phyloP scores from a whole-genome alignment of 176 grass and related monocot species.

The Melocanna baccifera region DNA sequence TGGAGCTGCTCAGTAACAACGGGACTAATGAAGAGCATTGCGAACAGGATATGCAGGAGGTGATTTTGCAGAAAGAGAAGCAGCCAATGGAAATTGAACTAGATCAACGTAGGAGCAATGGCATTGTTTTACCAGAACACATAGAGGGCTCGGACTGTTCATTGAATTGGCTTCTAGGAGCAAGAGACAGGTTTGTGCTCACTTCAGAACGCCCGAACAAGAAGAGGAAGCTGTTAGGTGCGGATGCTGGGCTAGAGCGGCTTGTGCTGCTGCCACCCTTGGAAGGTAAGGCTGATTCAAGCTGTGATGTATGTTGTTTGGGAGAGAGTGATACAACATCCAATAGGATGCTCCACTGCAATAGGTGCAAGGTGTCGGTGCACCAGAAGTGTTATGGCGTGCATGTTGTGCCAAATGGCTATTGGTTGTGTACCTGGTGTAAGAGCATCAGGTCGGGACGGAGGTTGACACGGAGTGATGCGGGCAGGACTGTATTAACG shows the following conservation, averaged over 20 bases:
- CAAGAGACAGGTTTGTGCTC: slow-evolving; percentile 58
- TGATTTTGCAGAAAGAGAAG: slow-evolving; percentile 37
- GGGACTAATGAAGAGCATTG: slow-evolving; percentile 16
- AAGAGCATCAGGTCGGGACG: slow-evolving; percentile 35
- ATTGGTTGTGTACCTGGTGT: slow-evolving; percentile 74
- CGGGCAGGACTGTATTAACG: slow-evolving; percentile 17
- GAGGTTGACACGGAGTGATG: slow-evolving; percentile 43
- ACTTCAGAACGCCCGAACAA: slow-evolving; percentile 92
- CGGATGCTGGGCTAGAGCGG: slow-evolving; percentile 71
- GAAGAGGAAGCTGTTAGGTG: slow-evolving; percentile 88
- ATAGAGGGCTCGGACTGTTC: background rate
- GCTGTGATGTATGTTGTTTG: slow-evolving; percentile 72
- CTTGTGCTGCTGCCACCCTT: slow-evolving; percentile 57
- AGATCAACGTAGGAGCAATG: slow-evolving; percentile 21
- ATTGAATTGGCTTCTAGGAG: slow-evolving; percentile 53
- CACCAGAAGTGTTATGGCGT: slow-evolving; percentile 99
- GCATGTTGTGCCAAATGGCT: slow-evolving; percentile 48
- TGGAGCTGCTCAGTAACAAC: slow-evolving; percentile 14
- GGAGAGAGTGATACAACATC: slow-evolving; percentile 37
- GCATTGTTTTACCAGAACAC: background rate
- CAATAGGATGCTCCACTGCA: slow-evolving; percentile 77
- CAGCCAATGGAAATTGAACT: slow-evolving; percentile 33
- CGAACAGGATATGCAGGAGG: slow-evolving; percentile 41
- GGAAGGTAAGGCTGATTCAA: slow-evolving; percentile 32
- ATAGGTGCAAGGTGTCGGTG: slow-evolving; percentile 62